A percentile compares a stretch with the other conserved stretches of the same genome.
Evolutionary conservation across 1,284 basidiomycete species (phyloP).

Genomic region (Leccinum ambiguum): DNA sequence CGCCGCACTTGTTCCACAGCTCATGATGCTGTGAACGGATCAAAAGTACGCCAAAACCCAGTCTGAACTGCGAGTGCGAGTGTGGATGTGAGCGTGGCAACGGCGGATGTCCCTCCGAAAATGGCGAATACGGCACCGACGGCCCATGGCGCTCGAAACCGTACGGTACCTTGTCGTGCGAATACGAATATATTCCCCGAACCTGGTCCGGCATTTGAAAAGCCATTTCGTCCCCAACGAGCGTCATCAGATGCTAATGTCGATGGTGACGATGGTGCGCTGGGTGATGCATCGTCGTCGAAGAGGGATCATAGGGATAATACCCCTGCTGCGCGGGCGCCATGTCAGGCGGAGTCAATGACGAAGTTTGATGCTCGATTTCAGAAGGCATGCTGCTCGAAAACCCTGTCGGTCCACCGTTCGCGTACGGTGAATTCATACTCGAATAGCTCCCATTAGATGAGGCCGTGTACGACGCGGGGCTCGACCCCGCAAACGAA

Average conservation of each 20-base stretch:
- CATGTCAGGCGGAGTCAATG: too few relatives aligned
- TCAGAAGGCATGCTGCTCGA: background rate
- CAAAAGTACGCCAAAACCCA: background rate
- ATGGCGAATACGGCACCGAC: background rate
- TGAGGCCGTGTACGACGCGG: constrained; percentile 24
- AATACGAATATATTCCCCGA: background rate
- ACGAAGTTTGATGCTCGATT: too few relatives aligned
- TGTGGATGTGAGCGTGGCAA: background rate
- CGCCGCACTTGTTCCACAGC: background rate
- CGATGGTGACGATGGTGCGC: background rate
- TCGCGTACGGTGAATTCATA: constrained; percentile 29
- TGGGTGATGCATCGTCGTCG: background rate
- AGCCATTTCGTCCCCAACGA: background rate
- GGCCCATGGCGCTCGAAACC: background rate
- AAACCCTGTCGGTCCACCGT: constrained; percentile 13
- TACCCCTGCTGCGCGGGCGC: background rate
- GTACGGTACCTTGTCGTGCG: background rate
- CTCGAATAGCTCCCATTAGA: constrained; percentile 30
- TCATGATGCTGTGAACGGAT: background rate
- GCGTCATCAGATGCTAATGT: background rate
- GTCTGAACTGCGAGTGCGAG: background rate
- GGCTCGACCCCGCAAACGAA: constrained; percentile 26
- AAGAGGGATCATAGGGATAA: background rate
- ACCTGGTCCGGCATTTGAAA: background rate
- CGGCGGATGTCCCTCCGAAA: background rate